Evolutionary conservation across 352 stramenopile species (phyloP), one percentile per base, ranked within the genome.

Genomic region (Globisporangium mamillatum): DNA sequence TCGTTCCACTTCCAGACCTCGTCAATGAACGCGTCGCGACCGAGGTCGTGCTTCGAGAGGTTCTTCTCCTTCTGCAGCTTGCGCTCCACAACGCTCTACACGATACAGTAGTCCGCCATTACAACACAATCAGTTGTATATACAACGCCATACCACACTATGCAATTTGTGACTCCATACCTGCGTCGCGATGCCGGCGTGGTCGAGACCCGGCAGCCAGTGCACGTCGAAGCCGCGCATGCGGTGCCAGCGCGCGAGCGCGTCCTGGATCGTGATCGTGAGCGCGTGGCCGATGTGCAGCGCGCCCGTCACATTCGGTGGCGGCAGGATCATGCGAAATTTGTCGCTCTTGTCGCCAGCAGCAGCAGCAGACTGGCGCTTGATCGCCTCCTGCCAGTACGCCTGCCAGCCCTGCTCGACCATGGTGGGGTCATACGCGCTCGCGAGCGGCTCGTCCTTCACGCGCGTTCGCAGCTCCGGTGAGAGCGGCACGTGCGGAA

Each of bases 101-200:
- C 34, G 3, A 61, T 29, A 46, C 38, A 46, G 38, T 18, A 61
- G 8, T 46, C 18, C n/a, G 20, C 25, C 25, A 48, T 29, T 52
- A 4, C 8, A 41, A 18, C 32, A n/a, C 32, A 18, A 2, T 10
- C 14, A 46, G 6, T 20, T 65, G 9, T 52, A 7, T 27, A 22
- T n/a, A 50, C 22, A 32, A 9, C 46, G 22, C 22, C 57, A 29
- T 29, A 24, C 14, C 41, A 52, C 3, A 53, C 27, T 25, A 12
- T 6, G 22, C 25, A 41, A 9, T 6, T 36, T 32, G 20, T 2
- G 1, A 10, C 12, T 36, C 5, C 16, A 38, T 38, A 82, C 76
- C 67, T 99, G 98, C 24, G 98, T 99, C 8, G 98, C 98, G 75
- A 99, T 99, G 27, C 98, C 98, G 2, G 98, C 98, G 75, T 99